Evolutionary conservation across 1,284 basidiomycete species (phyloP).

Genomic region (Marasmius fiardii): DNA sequence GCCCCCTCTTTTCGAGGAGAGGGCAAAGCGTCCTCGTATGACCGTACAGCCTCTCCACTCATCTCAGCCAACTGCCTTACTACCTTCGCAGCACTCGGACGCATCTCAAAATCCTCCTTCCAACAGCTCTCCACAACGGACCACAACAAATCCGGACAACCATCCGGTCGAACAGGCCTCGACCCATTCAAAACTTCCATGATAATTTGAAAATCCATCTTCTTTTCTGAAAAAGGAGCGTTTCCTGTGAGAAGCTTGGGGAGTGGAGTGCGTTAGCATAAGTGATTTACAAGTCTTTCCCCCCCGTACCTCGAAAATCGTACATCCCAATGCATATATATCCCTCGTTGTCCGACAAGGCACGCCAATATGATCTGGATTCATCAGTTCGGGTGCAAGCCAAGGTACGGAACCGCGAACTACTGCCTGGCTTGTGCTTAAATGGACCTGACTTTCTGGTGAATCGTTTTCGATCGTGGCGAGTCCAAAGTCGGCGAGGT

Average conservation of each 20-base stretch:
- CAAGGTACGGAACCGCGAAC: conserved; percentile 7
- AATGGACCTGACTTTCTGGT: background rate
- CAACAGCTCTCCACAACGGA: background rate
- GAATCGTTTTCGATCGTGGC: background rate
- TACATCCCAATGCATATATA: conserved; percentile 10
- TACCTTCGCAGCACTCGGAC: background rate
- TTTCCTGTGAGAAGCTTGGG: background rate
- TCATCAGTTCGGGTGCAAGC: conserved; percentile 8
- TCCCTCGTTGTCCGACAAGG: conserved; percentile 3
- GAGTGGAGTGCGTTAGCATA: background rate
- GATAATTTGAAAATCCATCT: background rate
- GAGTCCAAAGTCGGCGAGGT: conserved; percentile 12
- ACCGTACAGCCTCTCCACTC: too few species aligned
- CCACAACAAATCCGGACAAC: background rate
- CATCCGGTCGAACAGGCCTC: background rate
- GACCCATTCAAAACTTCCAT: background rate
- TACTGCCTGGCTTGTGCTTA: background rate
- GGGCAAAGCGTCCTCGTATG: too few species aligned
- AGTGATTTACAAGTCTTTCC: background rate
- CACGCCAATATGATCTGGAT: background rate
- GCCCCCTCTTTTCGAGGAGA: too few species aligned
- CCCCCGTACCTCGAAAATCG: conserved; percentile 8
- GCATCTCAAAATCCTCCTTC: background rate
- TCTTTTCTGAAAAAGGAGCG: background rate
- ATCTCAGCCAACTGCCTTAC: background rate